Percentiles rank a stretch among this genome's conserved stretches.
Evolutionary conservation across 2,329 filamentous ascomycete species (phyloP).

Genomic region (Hymenotorrendiella dingleyae): DNA sequence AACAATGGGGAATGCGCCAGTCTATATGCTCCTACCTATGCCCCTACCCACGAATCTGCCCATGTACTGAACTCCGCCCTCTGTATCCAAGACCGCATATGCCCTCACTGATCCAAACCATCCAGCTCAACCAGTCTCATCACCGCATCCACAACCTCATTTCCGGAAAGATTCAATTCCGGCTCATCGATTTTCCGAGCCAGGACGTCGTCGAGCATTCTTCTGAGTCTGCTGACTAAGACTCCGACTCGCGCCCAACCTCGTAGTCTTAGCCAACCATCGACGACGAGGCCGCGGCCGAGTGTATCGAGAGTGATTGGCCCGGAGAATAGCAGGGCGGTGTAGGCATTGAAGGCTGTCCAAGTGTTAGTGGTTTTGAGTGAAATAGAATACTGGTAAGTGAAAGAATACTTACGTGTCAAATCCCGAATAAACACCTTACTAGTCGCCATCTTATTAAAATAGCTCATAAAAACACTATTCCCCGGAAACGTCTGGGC

Average conservation of each 20-base stretch:
- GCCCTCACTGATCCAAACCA: constrained; percentile 59
- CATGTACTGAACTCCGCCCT: background rate
- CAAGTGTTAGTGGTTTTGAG: background rate
- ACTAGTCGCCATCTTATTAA: constrained; percentile 83
- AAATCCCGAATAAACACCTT: constrained; percentile 90
- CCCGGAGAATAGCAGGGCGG: constrained; percentile 81
- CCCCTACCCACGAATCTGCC: too few species aligned
- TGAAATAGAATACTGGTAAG: background rate
- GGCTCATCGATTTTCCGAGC: constrained; percentile 76
- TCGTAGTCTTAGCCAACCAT: constrained; percentile 79
- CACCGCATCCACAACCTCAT: constrained; percentile 71
- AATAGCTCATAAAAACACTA: constrained; percentile 79
- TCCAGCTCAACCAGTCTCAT: constrained; percentile 81
- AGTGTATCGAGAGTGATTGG: constrained; percentile 79
- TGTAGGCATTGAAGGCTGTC: constrained; percentile 79
- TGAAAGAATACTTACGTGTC: constrained; percentile 60
- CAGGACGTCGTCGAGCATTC: constrained; percentile 81
- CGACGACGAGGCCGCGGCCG: constrained; percentile 80
- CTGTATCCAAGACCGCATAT: background rate
- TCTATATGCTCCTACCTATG: too few species aligned
- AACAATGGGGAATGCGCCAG: background rate
- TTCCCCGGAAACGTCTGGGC: constrained; percentile 71
- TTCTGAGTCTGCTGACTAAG: constrained; percentile 72
- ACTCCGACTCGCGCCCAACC: constrained; percentile 96
- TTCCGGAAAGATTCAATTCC: constrained; percentile 48